phyloP scores from a whole-genome alignment of 768 basidiomycete species.

The Antrodiella citrinella region DNA sequence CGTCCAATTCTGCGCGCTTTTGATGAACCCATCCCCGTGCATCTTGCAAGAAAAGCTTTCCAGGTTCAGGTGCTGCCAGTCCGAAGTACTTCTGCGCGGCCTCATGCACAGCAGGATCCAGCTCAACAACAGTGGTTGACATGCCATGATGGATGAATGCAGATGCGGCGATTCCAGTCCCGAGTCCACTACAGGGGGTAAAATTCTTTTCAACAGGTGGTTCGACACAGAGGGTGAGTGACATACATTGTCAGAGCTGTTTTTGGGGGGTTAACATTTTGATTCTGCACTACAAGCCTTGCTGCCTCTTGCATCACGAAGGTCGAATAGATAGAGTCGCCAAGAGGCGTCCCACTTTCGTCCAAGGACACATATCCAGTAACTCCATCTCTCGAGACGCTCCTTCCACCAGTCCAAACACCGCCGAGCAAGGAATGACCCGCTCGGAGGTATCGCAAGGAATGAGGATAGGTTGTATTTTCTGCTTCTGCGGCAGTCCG shows the following conservation, averaged over 20 bases:
- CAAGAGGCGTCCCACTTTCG: constrained; percentile 43
- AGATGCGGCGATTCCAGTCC: constrained; percentile 73
- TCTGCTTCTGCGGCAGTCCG: constrained; percentile 8
- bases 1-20: constrained; percentile 24
- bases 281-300: constrained; percentile 56
- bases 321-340: constrained; percentile 76
- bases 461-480: constrained; percentile 18
- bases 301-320: constrained; percentile 86
- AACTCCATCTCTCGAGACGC: constrained; percentile 20
- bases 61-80: constrained; percentile 53
- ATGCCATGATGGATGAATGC: constrained; percentile 65
- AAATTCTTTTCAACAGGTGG: too few relatives aligned
- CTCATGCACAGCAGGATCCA: constrained; percentile 84
- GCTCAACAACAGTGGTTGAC: constrained; percentile 80
- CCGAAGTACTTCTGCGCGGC: constrained; percentile 77
- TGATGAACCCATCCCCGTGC: constrained; percentile 61
- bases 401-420: constrained; percentile 64
- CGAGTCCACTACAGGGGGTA: constrained; percentile 60
- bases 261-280: constrained; percentile 19
- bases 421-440: constrained; percentile 55
- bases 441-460: constrained; percentile 38
- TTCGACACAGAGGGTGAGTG: not conserved
- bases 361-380: constrained; percentile 34
- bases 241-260: constrained; percentile 62
- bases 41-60: constrained; percentile 66